Base-by-base conservation (phyloP, 2,329 filamentous ascomycete genomes). In the Gyromitra esculenta region DNA sequence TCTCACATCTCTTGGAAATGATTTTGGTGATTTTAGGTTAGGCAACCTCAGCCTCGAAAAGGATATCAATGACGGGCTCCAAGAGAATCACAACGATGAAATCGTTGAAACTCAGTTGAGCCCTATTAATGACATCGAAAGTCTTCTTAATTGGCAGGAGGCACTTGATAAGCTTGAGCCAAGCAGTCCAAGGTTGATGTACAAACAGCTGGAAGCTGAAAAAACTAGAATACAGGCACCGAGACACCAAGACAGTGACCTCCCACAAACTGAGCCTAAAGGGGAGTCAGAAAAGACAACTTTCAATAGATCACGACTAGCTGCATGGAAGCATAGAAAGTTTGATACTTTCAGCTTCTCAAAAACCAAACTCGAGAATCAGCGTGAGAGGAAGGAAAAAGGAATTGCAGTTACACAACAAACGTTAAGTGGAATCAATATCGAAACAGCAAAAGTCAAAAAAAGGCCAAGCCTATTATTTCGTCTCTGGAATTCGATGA, bases 391-490 rank as follows among this genome's bases (percentile, higher is more conserved):
- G 13, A 71, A 18, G 11, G 63, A 73, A 41, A 57, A 54, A 11
- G 54, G 9, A 7, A 4, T 8, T 31, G 35, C 37, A 9, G 3
- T 13, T 8, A 41, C 43, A 18, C 18, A 54, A 8, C 48, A 54
- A 5, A 37, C 7, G 41, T n/a, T 52, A 21, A 45, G 11, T 9
- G 45, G 25, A 5, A 52, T 31, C 15, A 25, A 72, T 39, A 5
- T 15, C 1, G 62, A 57, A 54, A 48, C 60, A 1, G 5, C 21
- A 43, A 64, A 60, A 39, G 41, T 72, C 7, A 77, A 67, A 48
- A 76, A 67, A 45, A 68, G 48, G 7, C 54, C 60, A 57, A 72
- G 73, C 57, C 25, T 76, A n/a, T 66, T 76, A 8, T 67, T 72
- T 43, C 75, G 75, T 13, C 48, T 77, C 43, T 77, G 60, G 72